Base-by-base conservation (phyloP, 805 yeast genomes). In the Kodamaea kakaduensis region DNA sequence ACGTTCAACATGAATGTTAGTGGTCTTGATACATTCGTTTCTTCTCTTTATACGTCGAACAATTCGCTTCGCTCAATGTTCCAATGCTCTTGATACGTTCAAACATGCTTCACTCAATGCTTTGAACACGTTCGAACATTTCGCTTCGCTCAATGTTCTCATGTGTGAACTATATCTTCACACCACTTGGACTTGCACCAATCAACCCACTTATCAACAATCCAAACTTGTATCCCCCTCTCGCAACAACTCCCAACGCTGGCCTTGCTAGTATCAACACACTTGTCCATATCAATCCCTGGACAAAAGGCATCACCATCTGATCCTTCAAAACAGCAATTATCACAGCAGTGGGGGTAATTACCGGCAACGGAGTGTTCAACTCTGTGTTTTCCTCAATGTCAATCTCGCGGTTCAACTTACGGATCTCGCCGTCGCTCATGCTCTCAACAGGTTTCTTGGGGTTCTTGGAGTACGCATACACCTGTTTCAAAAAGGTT, bases 311-410 rank as follows among this genome's bases (percentile, higher is more conserved):
- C 70, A 75, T 65, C 15, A 76, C 7, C 3, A 77, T 43, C 33
- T 75, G 73, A 47, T 75, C 80, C 42, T 69, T 68, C 8, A 73
- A 26, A 2, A 77, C 53, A 1, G 77, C 78, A 46, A 70, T 71
- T 2, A 64, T 41, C 9, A 77, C 71, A 1, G 70, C 56, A 1
- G 59, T 47, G 0, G 73, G 71, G 1, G 76, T 67, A 5, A 71
- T 62, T 6, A 65, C 60, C 6, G 59, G 62, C 3, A 60, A 28
- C 1, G 71, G 71, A 4, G 31, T 12, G 16, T 32, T 31, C 16
- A 47, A 29, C 18, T 37, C 40, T 1, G 18, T 27, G 9, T 20
- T 22, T 21, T 44, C 45, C 9, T 31, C 30, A 15, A 22, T 33
- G 22, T 44, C 47, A 9, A 39, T 16, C 20, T 44, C 40, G 6